These are phyloP conservation scores for Pythium rhizo-oryzae DNA, from an alignment of 352 stramenopile species.

Conservation along the genomic window DNA sequence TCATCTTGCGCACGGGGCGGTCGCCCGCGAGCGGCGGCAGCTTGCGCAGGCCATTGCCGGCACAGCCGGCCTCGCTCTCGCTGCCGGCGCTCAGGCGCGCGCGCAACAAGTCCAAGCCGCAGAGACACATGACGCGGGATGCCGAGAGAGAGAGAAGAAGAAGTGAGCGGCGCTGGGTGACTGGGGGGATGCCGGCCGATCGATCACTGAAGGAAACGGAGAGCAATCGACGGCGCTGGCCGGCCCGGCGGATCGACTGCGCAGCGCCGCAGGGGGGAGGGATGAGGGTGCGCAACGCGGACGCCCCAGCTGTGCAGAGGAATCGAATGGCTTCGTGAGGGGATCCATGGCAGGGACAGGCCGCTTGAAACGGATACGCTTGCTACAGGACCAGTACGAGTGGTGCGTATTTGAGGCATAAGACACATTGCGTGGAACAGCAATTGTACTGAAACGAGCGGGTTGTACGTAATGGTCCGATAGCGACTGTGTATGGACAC, in stretches of 20 bases:
- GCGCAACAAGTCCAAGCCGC: slow-evolving; percentile 31
- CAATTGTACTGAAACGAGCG: neutral
- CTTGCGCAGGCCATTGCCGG: slow-evolving; percentile 34
- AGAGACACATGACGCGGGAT: slow-evolving; percentile 36
- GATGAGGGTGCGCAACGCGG: slow-evolving; percentile 3
- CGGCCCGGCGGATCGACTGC: neutral
- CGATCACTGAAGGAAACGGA: slow-evolving; percentile 10
- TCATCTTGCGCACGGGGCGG: slow-evolving; percentile 40
- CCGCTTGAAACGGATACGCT: slow-evolving; percentile 6
- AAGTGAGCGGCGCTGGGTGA: slow-evolving; percentile 5
- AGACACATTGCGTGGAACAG: neutral
- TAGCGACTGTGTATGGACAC: neutral
- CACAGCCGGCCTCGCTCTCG: slow-evolving; percentile 23
- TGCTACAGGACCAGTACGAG: slow-evolving; percentile 15
- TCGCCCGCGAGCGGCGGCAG: slow-evolving; percentile 29
- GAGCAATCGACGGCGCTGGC: neutral
- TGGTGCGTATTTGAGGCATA: neutral
- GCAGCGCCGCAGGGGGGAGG: neutral
- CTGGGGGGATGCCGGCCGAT: slow-evolving; percentile 10
- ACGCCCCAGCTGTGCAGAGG: neutral
- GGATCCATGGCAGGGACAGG: slow-evolving; percentile 4
- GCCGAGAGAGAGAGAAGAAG: neutral
- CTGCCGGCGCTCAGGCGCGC: slow-evolving; percentile 24
- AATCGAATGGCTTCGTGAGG: slow-evolving; percentile 27
- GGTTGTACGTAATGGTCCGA: neutral